Evolutionary conservation across 495 filamentous ascomycete genomes (phyloP), one percentile per base, ranked within the genome.

Genomic region (Cladorrhinum samala): DNA sequence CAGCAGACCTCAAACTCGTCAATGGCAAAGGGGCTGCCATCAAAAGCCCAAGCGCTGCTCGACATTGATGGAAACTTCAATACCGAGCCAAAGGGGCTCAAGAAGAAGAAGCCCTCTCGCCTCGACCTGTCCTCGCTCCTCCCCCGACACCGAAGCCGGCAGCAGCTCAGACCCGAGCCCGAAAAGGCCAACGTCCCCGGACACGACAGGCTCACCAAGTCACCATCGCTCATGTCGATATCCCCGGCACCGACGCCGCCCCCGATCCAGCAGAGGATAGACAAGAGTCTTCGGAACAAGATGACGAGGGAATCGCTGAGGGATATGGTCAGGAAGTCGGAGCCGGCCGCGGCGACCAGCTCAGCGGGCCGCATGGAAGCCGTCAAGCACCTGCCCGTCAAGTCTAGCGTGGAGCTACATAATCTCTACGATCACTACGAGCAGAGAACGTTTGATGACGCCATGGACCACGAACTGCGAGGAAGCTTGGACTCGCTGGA

Each of bases 371-470:
- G 45, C 23, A 17, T 23, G 7, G 45, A 47, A 9, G 13, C 1
- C 25, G 37, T 33, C 24, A 30, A 47, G 16, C 52, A 63, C 21
- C 53, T 53, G 14, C 52, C 52, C 9, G 61, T 61, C 27, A 68
- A 57, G 16, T 61, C 71, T 44, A 58, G 60, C 20, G 52, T 56
- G 5, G 63, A 68, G 5, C 53, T 76, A 9, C 58, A 71, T 37
- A 66, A 73, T 25, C 65, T 79, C 7, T 79, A 81, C 54, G 68
- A 79, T 46, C 72, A 78, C 57, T 80, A 81, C 54, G 76, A 81
- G 49, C 69, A 76, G 54, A 68, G 71, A 55, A 68, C 74, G 2
- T 73, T 77, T 42, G 64, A 68, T 2, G 55, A 71, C 27, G 61
- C 62, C 9, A 54, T 77, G 58, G 68, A 61, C n/a, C 62, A 64